Conservation (phyloP, 208 protist genomes). For the Leishmania braziliensis region DNA sequence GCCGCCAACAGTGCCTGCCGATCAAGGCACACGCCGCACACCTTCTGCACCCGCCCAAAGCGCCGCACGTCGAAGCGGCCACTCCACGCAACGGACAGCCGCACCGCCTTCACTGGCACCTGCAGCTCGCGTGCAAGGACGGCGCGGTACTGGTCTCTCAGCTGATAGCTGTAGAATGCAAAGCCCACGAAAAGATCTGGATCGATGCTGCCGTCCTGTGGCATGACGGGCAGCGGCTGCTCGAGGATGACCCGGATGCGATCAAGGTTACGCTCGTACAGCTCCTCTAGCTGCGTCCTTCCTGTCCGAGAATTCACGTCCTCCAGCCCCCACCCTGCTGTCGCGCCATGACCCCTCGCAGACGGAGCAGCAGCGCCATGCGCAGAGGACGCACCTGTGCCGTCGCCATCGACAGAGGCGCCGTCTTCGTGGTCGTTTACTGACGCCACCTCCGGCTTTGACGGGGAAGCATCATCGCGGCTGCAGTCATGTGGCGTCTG, state of each 20-base stretch:
- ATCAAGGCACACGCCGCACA: conserved; percentile 70
- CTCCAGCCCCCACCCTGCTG: conserved; percentile 61
- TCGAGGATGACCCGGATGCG: conserved; percentile 72
- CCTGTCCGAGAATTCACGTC: conserved; percentile 53
- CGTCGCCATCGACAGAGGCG: neutral
- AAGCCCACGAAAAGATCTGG: conserved; percentile 89
- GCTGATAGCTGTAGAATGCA: conserved; percentile 77
- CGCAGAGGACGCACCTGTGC: neutral
- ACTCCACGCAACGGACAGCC: conserved; percentile 83
- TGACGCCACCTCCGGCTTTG: neutral
- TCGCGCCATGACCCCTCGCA: neutral
- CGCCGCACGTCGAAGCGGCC: conserved; percentile 77
- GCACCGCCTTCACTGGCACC: conserved; percentile 59
- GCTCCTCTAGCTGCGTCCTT: conserved; percentile 56
- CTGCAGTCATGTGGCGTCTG: neutral
- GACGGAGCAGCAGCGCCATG: neutral
- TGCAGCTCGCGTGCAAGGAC: conserved; percentile 62
- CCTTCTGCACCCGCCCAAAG: conserved; percentile 75
- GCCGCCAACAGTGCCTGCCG: conserved; percentile 10
- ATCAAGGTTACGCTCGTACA: conserved; percentile 59
- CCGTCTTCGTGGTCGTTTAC: neutral
- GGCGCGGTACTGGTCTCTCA: conserved; percentile 84
- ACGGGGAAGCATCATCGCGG: neutral
- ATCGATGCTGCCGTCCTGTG: conserved; percentile 65
- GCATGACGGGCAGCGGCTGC: conserved; percentile 70